phyloP scores from a whole-genome alignment of 805 yeast genomes.

The Saccharomycopsis javanensis region DNA sequence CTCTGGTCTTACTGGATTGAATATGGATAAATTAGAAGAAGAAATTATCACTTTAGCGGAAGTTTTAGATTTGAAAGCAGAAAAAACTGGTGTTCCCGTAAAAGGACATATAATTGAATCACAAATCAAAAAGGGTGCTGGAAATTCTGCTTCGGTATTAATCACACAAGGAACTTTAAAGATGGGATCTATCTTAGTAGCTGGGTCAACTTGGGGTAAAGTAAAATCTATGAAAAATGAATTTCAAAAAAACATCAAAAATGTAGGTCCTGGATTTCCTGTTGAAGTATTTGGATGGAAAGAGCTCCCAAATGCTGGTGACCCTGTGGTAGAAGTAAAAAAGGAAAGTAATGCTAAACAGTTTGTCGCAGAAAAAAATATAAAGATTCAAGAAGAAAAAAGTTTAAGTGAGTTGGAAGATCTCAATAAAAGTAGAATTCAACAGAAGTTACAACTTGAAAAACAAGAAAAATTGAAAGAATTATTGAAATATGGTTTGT shows the following conservation, averaged over 20 bases:
- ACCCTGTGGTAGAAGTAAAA: constrained; percentile 65
- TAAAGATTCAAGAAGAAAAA: constrained; percentile 40
- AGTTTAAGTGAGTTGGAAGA: constrained; percentile 58
- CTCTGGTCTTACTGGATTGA: constrained; percentile 81
- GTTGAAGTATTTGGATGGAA: constrained; percentile 94
- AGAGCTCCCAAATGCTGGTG: constrained; percentile 86
- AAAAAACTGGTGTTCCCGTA: constrained; percentile 34
- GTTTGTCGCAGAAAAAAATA: constrained; percentile 55
- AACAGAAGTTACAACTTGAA: constrained; percentile 41
- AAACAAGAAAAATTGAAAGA: constrained; percentile 46
- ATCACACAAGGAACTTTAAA: constrained; percentile 70
- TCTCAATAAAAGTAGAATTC: constrained; percentile 58
- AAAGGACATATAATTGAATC: constrained; percentile 93
- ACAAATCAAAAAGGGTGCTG: constrained; percentile 69
- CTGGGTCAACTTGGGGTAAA: constrained; percentile 81
- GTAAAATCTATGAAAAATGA: constrained; percentile 74
- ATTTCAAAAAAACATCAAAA: constrained; percentile 46
- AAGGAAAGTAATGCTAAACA: constrained; percentile 67
- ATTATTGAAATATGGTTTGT: constrained; percentile 52
- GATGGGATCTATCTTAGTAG: constrained; percentile 65
- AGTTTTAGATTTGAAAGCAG: constrained; percentile 65
- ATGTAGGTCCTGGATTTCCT: constrained; percentile 81
- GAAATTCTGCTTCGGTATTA: constrained; percentile 76
- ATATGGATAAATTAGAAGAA: constrained; percentile 85
- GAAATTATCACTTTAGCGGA: constrained; percentile 81